Percentiles rank a stretch among this genome's conserved stretches.
Conservation (phyloP, 345 rosid genomes). For the Orychophragmus violaceus region DNA sequence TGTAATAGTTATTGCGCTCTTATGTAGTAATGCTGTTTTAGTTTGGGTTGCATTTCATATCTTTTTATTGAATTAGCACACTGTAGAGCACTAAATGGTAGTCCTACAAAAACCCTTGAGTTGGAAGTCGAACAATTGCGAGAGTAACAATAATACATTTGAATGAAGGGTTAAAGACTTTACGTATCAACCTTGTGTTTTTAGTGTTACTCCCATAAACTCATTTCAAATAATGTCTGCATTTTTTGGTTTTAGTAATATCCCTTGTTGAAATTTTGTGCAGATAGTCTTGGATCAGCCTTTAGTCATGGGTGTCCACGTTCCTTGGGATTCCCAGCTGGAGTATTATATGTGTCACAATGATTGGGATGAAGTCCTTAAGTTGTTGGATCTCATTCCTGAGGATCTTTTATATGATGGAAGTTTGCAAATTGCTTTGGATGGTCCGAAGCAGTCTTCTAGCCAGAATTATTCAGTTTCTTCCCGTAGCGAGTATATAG, state of each 20-base stretch:
- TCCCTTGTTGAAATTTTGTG: conserved; percentile 23
- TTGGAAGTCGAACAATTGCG: neutral
- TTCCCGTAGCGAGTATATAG: conserved; percentile 47
- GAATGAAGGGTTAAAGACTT: conserved; percentile 5
- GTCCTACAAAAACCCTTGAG: neutral
- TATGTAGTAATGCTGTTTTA: neutral
- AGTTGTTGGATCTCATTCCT: conserved; percentile 73
- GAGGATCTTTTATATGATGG: conserved; percentile 56
- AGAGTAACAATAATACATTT: conserved; percentile 8
- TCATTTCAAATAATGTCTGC: neutral
- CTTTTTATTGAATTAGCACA: neutral
- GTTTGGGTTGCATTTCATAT: conserved; percentile 13
- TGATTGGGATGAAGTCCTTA: conserved; percentile 88
- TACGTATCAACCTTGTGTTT: neutral
- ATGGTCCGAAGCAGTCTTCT: conserved; percentile 48
- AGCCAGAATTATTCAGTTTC: conserved; percentile 38
- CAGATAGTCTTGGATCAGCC: conserved; percentile 98
- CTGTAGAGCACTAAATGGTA: conserved; percentile 8
- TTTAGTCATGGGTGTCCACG: conserved; percentile 87
- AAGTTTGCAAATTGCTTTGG: conserved; percentile 72
- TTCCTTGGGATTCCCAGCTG: conserved; percentile 88
- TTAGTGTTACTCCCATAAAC: neutral
- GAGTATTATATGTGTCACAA: conserved; percentile 82
- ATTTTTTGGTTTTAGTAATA: conserved; percentile 11
- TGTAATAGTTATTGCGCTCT: neutral